Conservation (phyloP, 2,329 filamentous ascomycete species). For the Pseudogymnoascus sp. region DNA sequence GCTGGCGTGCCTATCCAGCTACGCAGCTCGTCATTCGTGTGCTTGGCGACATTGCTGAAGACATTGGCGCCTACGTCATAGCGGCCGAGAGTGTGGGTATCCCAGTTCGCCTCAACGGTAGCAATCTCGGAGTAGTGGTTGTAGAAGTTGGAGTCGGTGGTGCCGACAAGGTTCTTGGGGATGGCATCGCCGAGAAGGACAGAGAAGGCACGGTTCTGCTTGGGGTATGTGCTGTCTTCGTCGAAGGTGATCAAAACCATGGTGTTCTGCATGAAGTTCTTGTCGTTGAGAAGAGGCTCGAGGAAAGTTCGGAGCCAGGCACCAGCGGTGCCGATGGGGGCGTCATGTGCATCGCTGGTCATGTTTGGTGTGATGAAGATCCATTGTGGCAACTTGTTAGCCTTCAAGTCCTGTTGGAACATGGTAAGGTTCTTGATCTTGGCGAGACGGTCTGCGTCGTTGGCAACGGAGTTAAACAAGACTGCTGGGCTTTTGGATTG, state of each 20-base stretch:
- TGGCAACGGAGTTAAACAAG: conserved; percentile 57
- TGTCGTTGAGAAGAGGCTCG: conserved; percentile 59
- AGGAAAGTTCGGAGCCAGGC: conserved; percentile 61
- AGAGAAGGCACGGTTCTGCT: conserved; percentile 60
- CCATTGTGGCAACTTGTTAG: conserved; percentile 60
- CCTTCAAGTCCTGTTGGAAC: conserved; percentile 60
- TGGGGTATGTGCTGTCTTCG: conserved; percentile 62
- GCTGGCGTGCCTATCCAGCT: conserved; percentile 20
- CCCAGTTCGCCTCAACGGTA: conserved; percentile 63
- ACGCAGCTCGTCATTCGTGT: conserved; percentile 46
- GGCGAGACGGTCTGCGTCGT: conserved; percentile 49
- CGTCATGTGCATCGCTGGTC: conserved; percentile 71
- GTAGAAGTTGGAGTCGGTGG: conserved; percentile 61
- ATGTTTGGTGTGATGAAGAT: conserved; percentile 67
- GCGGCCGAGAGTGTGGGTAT: conserved; percentile 58
- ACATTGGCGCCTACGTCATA: conserved; percentile 68
- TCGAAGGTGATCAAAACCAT: conserved; percentile 73
- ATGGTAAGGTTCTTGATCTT: conserved; percentile 66
- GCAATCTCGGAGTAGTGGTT: conserved; percentile 64
- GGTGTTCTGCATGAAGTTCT: conserved; percentile 66
- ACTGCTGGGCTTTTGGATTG: conserved; percentile 38
- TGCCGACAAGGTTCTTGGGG: conserved; percentile 54
- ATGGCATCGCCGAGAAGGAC: conserved; percentile 71
- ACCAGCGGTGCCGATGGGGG: conserved; percentile 59
- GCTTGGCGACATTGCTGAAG: conserved; percentile 50